Percentiles rank a stretch among this genome's conserved stretches.
phyloP scores from a whole-genome alignment of 208 protist species.

The Balamuthia mandrillaris region DNA sequence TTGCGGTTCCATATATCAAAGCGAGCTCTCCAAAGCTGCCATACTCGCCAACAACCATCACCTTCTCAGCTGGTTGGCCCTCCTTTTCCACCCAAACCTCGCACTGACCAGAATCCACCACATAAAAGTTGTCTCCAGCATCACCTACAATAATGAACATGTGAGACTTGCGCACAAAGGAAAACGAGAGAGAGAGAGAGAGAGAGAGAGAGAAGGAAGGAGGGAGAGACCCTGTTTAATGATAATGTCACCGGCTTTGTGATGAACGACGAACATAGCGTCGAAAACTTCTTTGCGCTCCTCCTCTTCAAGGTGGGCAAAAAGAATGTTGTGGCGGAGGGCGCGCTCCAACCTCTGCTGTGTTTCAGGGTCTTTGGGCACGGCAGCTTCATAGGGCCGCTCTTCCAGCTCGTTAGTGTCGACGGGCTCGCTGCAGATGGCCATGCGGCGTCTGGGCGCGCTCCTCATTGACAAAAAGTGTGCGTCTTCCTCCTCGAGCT shows the following conservation, averaged over 20 bases:
- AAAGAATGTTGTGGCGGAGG: not conserved
- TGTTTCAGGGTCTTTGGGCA: constrained; percentile 11
- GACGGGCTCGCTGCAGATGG: constrained; percentile 34
- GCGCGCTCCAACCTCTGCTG: not conserved
- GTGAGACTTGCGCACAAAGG: not conserved
- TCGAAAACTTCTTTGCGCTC: not conserved
- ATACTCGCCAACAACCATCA: not conserved
- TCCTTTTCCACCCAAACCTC: constrained; percentile 41
- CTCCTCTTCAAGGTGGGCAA: not conserved
- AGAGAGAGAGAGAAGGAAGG: not conserved
- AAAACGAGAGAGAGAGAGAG: not conserved
- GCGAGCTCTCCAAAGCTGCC: constrained; percentile 76
- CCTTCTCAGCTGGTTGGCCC: not conserved
- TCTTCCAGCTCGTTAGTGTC: constrained; percentile 22
- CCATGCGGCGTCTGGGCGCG: constrained; percentile 7
- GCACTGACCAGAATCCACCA: constrained; percentile 55
- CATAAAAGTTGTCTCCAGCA: constrained; percentile 70
- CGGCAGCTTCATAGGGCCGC: not conserved
- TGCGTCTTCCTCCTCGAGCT: no score
- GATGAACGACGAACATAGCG: not conserved
- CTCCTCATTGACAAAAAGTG: no score
- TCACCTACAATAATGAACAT: constrained; percentile 48
- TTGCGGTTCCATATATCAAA: constrained; percentile 68
- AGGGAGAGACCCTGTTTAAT: not conserved
- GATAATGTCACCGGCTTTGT: not conserved